Base-by-base conservation (phyloP, 2,329 filamentous ascomycete species). In the Neofusicoccum sp. region DNA sequence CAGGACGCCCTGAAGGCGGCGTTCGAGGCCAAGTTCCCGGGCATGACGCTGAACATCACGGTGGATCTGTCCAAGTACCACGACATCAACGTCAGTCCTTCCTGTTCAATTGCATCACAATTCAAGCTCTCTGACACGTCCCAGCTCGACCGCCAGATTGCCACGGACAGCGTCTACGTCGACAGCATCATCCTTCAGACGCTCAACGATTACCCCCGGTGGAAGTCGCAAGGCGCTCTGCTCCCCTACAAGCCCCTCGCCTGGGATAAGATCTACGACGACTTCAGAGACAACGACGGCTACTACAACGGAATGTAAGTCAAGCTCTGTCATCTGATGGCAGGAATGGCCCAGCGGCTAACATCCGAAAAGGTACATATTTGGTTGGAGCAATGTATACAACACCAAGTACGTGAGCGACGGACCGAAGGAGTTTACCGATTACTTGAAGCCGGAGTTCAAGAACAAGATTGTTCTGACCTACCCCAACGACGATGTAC, bases 41-140 rank as follows among this genome's bases (percentile, higher is more conserved):
- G 76, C 7, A 78, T 84, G 61, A 79, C 75, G 3, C 75, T 84
- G 14, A 82, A 84, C 64, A 53, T 83, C 36, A 84, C 82, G 0
- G 80, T 84, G 44, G 82, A 84, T 61, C 66, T 84, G 0, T 83
- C 81, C 62, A 85, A 84, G 65, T 85, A 84, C 63, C 82, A 82
- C 63, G 79, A 83, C 60, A 71, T 65, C 16, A 71, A 71, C n/a
- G 6, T 48, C 3, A 4, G 54, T 20, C 20, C 14, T 24, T 7
- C 7, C n/a, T 11, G 5, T 7, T n/a, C n/a, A n/a, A 24, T 36
- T 4, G 7, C 47, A 3, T 20, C 47, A 43, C 8, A 9, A 43
- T 33, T n/a, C 30, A 33, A 40, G n/a, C 5, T 11, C 6, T 5
- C 16, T 24, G 2, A 30, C 9, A 14, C 14, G 3, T 12, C 26